Evolutionary conservation across 2,329 filamentous ascomycete genomes (phyloP).

Genomic region (Talaromyces sp.): DNA sequence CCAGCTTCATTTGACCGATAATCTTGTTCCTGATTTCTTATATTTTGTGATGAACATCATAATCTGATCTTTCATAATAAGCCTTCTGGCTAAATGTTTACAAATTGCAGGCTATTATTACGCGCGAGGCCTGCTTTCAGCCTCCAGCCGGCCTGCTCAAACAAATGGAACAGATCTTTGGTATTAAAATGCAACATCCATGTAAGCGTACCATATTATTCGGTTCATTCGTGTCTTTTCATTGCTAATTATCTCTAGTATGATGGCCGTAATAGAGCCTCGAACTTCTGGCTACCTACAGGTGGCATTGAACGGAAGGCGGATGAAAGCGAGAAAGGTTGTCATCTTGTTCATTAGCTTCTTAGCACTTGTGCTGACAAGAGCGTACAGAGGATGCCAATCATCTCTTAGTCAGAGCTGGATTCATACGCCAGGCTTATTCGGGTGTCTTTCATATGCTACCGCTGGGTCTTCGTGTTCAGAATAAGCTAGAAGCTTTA

Average conservation of each 20-base stretch:
- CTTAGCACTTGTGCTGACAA: slow-evolving; percentile 1
- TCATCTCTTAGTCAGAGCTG: slow-evolving; percentile 65
- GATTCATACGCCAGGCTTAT: slow-evolving; percentile 76
- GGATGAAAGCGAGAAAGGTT: slow-evolving; percentile 48
- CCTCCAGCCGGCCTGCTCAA: slow-evolving; percentile 27
- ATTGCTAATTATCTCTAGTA: slow-evolving; percentile 35
- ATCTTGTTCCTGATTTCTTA: background rate
- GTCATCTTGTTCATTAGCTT: background rate
- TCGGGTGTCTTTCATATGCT: slow-evolving; percentile 90
- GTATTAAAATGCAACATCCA: slow-evolving; percentile 30
- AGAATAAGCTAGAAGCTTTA: slow-evolving; percentile 78
- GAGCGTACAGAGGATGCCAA: slow-evolving; percentile 55
- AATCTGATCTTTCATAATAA: background rate
- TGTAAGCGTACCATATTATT: slow-evolving; percentile 29
- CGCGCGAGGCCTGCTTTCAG: slow-evolving; percentile 25
- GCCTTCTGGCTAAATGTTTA: slow-evolving; percentile 19
- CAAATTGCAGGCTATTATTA: slow-evolving; percentile 28
- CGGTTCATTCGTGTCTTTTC: background rate
- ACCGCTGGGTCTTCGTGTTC: slow-evolving; percentile 79
- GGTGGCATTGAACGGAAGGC: slow-evolving; percentile 60
- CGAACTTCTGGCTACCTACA: slow-evolving; percentile 75
- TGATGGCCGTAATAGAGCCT: slow-evolving; percentile 61
- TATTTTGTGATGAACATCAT: background rate
- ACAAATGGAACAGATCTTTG: slow-evolving; percentile 20
- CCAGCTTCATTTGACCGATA: background rate